Percentiles rank a stretch among this genome's conserved stretches.
Evolutionary conservation across 202 grass and related monocot species (phyloP).

Genomic region (Saccharum hybrid): DNA sequence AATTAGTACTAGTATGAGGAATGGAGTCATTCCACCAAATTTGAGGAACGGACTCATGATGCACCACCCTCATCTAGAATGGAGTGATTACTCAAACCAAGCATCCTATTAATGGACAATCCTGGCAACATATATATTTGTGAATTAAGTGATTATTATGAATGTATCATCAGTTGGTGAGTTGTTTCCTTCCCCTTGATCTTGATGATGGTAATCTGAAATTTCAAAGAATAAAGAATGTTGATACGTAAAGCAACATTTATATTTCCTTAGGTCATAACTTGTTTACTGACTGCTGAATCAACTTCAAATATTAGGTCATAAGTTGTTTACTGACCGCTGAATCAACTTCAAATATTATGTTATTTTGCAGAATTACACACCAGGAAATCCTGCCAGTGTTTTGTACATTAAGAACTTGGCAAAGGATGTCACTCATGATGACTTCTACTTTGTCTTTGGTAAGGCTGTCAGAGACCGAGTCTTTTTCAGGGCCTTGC

Average conservation of each 20-base stretch:
- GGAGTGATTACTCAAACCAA: background rate
- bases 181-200: conserved; percentile 31
- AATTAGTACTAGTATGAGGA: background rate
- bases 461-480: conserved; percentile 46
- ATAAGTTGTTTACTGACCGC: background rate
- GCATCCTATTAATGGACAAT: background rate
- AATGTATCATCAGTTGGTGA: conserved; percentile 7
- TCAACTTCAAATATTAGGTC: too few species aligned
- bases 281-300: too few species aligned
- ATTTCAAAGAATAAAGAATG: background rate
- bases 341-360: conserved; percentile 9
- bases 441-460: conserved; percentile 95
- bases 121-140: background rate
- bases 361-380: conserved; percentile 73
- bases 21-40: background rate
- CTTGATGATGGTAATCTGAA: conserved; percentile 24
- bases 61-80: conserved; percentile 1
- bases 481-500: background rate
- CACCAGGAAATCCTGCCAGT: conserved; percentile 74
- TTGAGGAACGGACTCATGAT: background rate
- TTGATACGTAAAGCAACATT: background rate
- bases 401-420: conserved; percentile 97
- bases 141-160: background rate
- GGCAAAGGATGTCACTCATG: conserved; percentile 84
- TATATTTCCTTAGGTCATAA: too few species aligned